Base-by-base conservation (phyloP, 2,329 filamentous ascomycete species). In the Arachnopeziza araneosa region DNA sequence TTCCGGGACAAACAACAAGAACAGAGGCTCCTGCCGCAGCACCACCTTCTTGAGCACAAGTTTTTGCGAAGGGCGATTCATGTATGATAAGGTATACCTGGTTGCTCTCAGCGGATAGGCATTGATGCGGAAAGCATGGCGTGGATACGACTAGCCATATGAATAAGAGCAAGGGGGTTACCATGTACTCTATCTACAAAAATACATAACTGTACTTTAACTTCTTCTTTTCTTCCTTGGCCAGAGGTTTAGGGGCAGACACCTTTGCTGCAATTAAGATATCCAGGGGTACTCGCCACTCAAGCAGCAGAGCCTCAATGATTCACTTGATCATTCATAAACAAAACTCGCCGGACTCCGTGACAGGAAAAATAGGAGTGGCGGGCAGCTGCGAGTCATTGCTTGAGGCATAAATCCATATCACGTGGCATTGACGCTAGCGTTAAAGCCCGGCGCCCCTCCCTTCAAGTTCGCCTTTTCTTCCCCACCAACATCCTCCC, bases 21-120 rank as follows among this genome's bases (percentile, higher is more conserved):
- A 80, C 81, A 49, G 75, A 79, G 63, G 75, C 79, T 26, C 75
- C 81, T 30, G 71, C 79, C 62, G 77, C 80, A 30, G 76, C 74
- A 50, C 79, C 75, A 58, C 75, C 71, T 60, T 55, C 63, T 44
- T 65, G 51, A 60, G 19, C 22, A 32, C 22, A 26, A 12, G 6
- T 23, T 50, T 21, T 4, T 30, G 17, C 3, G 17, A 44, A 44
- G 10, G 17, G 36, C 3, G 36, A 44, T 44, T 4, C 14, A 3
- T 58, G 55, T 55, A 57, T 24, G 56, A 61, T 49, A 57, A 32
- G 48, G 36, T 44, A 50, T 53, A 58, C 51, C 32, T 24, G 30
- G 30, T 9, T 24, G 26, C n/a, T 60, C 32, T 32, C 6, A 14
- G 36, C 12, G 36, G 17, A 14, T 12, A 44, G 17, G 2, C 36